Conservation (phyloP, 805 yeast species). For the Kodamaea kaohsiungensis region DNA sequence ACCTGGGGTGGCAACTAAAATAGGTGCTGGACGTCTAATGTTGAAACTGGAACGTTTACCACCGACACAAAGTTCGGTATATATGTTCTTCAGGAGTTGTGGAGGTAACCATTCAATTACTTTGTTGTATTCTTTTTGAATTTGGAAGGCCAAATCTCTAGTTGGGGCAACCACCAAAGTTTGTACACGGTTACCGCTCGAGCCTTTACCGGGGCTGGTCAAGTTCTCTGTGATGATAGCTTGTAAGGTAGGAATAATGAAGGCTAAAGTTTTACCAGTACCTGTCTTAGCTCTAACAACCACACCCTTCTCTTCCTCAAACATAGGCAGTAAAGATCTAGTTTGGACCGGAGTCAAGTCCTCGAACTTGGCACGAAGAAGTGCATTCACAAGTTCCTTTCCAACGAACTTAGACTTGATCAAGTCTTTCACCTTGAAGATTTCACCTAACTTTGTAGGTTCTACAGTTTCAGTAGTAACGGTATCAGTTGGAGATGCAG, state of each 20-base stretch:
- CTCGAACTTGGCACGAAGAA: constrained; percentile 45
- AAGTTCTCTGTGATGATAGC: constrained; percentile 37
- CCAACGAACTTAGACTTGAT: constrained; percentile 3
- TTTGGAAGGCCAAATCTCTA: constrained; percentile 86
- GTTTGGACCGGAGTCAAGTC: constrained; percentile 71
- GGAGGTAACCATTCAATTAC: constrained; percentile 30
- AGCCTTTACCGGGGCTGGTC: constrained; percentile 25
- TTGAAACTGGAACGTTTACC: constrained; percentile 48
- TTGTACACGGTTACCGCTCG: constrained; percentile 18
- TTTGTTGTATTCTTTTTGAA: constrained; percentile 61
- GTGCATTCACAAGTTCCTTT: constrained; percentile 27
- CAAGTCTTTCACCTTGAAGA: constrained; percentile 6
- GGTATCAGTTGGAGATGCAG: neutral
- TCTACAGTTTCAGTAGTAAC: neutral
- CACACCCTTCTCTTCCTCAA: constrained; percentile 57
- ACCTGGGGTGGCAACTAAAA: constrained; percentile 89
- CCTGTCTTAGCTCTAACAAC: constrained; percentile 94
- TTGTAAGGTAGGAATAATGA: constrained; percentile 77
- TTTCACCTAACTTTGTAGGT: neutral
- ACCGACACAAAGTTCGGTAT: constrained; percentile 57
- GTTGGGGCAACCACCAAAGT: constrained; percentile 83
- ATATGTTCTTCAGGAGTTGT: constrained; percentile 15
- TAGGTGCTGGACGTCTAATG: constrained; percentile 46
- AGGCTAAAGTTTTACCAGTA: constrained; percentile 92
- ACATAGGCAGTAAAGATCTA: constrained; percentile 57